A percentile compares a stretch with the other conserved stretches of the same genome.
Conservation (phyloP, 306 rosid species). For the Acacia confusa region DNA sequence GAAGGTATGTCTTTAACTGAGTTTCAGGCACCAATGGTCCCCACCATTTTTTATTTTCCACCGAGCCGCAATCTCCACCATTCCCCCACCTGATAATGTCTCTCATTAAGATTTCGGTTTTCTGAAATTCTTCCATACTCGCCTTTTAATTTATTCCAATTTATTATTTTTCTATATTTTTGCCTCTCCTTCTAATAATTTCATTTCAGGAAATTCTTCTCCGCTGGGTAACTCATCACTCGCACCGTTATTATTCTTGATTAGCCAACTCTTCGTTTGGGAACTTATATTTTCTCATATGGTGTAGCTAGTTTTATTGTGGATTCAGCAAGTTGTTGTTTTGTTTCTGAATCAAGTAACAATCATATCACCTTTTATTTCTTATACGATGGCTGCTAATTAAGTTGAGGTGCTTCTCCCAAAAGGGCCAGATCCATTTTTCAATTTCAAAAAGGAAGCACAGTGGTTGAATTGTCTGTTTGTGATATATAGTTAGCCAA, state of each 20-base stretch:
- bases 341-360: constrained; percentile 41
- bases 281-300: not conserved
- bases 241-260: constrained; percentile 6
- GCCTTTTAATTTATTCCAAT: not conserved
- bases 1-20: not conserved
- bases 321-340: constrained; percentile 4
- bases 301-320: not conserved
- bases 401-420: not conserved
- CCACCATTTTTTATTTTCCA: not conserved
- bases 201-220: constrained; percentile 1
- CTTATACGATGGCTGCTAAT: not conserved
- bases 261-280: constrained; percentile 23
- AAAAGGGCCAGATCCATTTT: constrained; percentile 32
- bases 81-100: not conserved
- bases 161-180: constrained; percentile 10
- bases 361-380: not conserved
- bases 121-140: not conserved
- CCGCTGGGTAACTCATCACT: not conserved
- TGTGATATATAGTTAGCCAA: constrained; percentile 3
- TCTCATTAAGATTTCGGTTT: not conserved
- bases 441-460: not conserved
- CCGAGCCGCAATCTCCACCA: constrained; percentile 34
- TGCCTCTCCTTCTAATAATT: not conserved
- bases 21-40: not conserved
- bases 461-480: not conserved